phyloP scores from a whole-genome alignment of 345 rosid species.

The Eucalyptus marginata region DNA sequence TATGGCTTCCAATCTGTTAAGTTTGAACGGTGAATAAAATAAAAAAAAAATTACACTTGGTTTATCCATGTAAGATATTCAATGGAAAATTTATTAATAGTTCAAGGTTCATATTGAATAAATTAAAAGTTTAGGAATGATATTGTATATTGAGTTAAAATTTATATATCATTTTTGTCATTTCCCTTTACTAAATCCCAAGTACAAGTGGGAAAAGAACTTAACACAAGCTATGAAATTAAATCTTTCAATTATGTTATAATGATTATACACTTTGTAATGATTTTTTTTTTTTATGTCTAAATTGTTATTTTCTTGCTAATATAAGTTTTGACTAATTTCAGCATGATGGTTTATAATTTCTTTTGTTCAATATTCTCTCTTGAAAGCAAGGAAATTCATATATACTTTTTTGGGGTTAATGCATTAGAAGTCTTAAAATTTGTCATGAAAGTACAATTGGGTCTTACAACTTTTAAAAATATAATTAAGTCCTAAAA shows the following conservation, averaged over 20 bases:
- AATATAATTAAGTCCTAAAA: too few relatives aligned
- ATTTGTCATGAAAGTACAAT: background rate
- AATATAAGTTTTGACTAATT: background rate
- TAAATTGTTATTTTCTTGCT: background rate
- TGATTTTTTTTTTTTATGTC: background rate
- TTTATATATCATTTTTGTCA: background rate
- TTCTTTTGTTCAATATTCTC: background rate
- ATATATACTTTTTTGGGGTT: background rate
- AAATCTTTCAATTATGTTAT: background rate
- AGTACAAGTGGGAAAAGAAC: background rate
- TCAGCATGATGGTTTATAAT: background rate
- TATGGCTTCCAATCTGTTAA: background rate
- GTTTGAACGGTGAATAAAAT: background rate
- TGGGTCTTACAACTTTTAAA: background rate
- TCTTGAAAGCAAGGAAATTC: background rate
- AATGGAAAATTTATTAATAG: background rate
- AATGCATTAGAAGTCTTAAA: too few relatives aligned
- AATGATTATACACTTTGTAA: background rate
- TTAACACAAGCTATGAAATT: background rate
- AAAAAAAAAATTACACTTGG: background rate
- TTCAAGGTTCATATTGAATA: accelerated
- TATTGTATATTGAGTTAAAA: background rate
- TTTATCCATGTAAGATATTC: background rate
- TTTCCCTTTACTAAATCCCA: too few relatives aligned
- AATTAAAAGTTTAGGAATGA: background rate